Evolutionary conservation across 306 rosid species (phyloP), one percentile per base, ranked within the genome.

Genomic region (Nissolia schottii): DNA sequence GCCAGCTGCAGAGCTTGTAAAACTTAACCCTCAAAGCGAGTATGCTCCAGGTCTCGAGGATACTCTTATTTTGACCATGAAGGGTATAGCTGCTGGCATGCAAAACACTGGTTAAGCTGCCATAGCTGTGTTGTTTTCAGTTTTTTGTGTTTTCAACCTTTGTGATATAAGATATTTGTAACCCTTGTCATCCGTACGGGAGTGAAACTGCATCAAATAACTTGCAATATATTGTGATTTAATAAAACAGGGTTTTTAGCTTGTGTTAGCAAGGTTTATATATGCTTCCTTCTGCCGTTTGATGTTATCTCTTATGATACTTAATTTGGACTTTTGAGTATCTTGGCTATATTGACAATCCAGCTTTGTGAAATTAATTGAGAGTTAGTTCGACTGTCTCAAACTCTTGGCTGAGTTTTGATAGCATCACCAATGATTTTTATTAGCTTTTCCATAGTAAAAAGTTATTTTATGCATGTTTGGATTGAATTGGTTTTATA

Each of bases 61-160:
- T 80, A 91, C 98, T 7, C 97, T 94, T 70, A 94, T 94, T 48
- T 74, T 94, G 77, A 94, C 98, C 29, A 94, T 94, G 98, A 94
- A 94, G 95, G 98, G 98, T 70, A 89, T 94, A 13, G 97, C 97
- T 66, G 98, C 98, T 3, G 98, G 98, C 62, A 85, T 94, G 98
- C 97, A 91, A 77, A 94, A 91, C 90, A 94, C 97, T 5, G 98
- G 97, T 66, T 94, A 86, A 84, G 34, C 54, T 69, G 60, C 64
- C 48, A 32, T 43, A 10, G 10, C 32, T 50, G 25, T 81, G 32
- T 23, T 60, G 43, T 40, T 56, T 55, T 74, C 19, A n/a, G n/a
- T 29, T 25, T 24, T 62, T 7, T 5, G 2, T 67, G 56, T 14
- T 11, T 11, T 45, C 53, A 22, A 19, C 23, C 43, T 61, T 25